Evolutionary conservation across 768 basidiomycete species (phyloP), one percentile per base, ranked within the genome.

Genomic region (Paxillus rubicundulus): DNA sequence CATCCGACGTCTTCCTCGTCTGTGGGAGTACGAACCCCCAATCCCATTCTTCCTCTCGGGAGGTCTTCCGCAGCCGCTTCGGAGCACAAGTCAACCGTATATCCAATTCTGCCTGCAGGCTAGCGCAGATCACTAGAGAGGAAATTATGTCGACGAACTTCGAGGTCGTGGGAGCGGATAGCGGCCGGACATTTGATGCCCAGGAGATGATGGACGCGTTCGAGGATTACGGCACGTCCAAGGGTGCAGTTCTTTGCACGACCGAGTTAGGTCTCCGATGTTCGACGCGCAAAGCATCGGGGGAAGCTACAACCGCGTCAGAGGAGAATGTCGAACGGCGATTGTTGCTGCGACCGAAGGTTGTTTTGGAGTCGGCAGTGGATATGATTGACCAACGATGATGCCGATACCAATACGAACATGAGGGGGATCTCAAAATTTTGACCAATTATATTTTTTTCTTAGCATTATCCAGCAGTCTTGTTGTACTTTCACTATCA

Each of bases 141-240:
- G 87, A 89, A 54, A 87, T 89, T 61, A 79, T 91, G 74, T 86
- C 84, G 2, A 86, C 87, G 2, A 82, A 78, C 52, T 91, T 90
- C 60, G 86, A 90, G 59, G 77, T 89, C 33, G 67, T 86, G 37
- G 76, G 81, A 17, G 78, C 82, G 2, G 82, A 86, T 52, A 76
- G 78, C 30, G 79, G 78, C 2, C 72, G 73, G 16, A 12, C 68
- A 10, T 85, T 82, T 60, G 77, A 82, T 48, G 66, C 70, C 3
- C 69, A 72, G 18, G 71, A 72, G 28, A 86, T 86, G 84, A 61
- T 68, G 24, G 84, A 87, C 62, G 80, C 80, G 39, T 88, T 87
- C 69, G 82, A 80, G 38, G 79, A 82, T 39, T 82, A 82, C 56
- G 77, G 72, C 9, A 62, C 73, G 18, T 76, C 81, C 12, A 71